Evolutionary conservation across 2,329 filamentous ascomycete genomes (phyloP).

Genomic region (Epichloe gansuensis): DNA sequence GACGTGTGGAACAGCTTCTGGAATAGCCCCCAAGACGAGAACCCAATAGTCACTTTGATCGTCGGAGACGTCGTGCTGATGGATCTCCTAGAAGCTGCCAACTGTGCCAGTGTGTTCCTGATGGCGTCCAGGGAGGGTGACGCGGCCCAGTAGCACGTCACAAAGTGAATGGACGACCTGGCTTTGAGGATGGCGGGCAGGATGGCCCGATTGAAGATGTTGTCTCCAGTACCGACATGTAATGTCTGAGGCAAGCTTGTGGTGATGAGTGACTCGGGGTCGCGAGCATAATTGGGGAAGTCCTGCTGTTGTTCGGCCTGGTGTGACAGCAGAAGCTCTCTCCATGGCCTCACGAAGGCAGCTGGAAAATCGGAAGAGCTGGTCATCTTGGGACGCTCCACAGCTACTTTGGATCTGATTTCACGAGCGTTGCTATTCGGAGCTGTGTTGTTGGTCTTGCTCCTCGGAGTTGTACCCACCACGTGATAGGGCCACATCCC

Average conservation of each 20-base stretch:
- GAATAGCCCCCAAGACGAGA: slow-evolving; percentile 58
- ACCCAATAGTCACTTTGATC: slow-evolving; percentile 57
- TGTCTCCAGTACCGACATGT: slow-evolving; percentile 43
- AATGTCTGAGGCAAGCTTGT: slow-evolving; percentile 35
- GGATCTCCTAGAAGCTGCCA: slow-evolving; percentile 36
- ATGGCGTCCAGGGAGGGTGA: slow-evolving; percentile 50
- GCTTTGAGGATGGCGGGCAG: slow-evolving; percentile 49
- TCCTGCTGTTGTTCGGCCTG: slow-evolving; percentile 24
- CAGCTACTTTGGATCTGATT: no score
- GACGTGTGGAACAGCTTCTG: slow-evolving; percentile 66
- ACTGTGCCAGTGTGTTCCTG: slow-evolving; percentile 39
- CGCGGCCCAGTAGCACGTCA: slow-evolving; percentile 71
- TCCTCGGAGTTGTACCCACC: no score
- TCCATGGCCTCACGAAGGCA: slow-evolving; percentile 27
- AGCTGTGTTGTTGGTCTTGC: no score
- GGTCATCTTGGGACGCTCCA: background rate
- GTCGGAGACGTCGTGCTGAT: slow-evolving; percentile 11
- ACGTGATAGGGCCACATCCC: no score
- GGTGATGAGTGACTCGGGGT: slow-evolving; percentile 34
- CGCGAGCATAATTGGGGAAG: slow-evolving; percentile 33
- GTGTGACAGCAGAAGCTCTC: slow-evolving; percentile 18
- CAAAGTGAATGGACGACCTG: slow-evolving; percentile 54
- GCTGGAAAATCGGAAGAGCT: slow-evolving; percentile 18
- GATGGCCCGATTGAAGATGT: slow-evolving; percentile 41
- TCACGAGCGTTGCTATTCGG: no score